A percentile compares a stretch with the other conserved stretches of the same genome.
phyloP scores from a whole-genome alignment of 495 filamentous ascomycete genomes.

The Hapsidospora chrysogenum region DNA sequence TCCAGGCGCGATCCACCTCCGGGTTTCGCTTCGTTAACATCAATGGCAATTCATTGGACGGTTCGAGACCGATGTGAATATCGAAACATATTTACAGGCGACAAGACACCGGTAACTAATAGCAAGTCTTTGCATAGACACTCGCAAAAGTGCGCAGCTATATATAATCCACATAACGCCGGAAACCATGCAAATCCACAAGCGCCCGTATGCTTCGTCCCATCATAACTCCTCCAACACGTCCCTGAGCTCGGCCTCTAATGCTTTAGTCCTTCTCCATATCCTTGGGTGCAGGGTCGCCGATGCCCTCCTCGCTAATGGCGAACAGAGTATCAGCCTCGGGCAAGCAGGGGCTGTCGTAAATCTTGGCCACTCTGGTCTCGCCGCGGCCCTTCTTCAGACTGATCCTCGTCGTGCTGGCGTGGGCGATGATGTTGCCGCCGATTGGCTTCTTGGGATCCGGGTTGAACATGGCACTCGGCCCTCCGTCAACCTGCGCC shows the following conservation, averaged over 20 bases:
- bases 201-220: neutral
- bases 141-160: too few relatives aligned
- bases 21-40: too few relatives aligned
- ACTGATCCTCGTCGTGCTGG: slow-evolving; percentile 77
- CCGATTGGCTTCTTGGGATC: slow-evolving; percentile 99
- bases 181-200: neutral
- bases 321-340: slow-evolving; percentile 95
- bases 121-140: too few relatives aligned
- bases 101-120: too few relatives aligned
- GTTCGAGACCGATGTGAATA: too few relatives aligned
- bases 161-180: too few relatives aligned
- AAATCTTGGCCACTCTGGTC: slow-evolving; percentile 96
- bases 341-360: slow-evolving; percentile 91
- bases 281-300: slow-evolving; percentile 90
- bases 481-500: slow-evolving; percentile 91
- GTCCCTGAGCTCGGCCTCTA: neutral
- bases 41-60: too few relatives aligned
- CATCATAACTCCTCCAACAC: neutral
- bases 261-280: slow-evolving; percentile 47
- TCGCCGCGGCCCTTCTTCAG: slow-evolving; percentile 91
- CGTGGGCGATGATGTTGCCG: slow-evolving; percentile 96
- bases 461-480: slow-evolving; percentile 94
- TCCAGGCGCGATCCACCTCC: too few relatives aligned
- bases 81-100: too few relatives aligned
- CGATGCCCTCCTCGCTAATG: slow-evolving; percentile 92